Evolutionary conservation across 2,329 filamentous ascomycete species (phyloP).

Genomic region (Alternaria alternata): DNA sequence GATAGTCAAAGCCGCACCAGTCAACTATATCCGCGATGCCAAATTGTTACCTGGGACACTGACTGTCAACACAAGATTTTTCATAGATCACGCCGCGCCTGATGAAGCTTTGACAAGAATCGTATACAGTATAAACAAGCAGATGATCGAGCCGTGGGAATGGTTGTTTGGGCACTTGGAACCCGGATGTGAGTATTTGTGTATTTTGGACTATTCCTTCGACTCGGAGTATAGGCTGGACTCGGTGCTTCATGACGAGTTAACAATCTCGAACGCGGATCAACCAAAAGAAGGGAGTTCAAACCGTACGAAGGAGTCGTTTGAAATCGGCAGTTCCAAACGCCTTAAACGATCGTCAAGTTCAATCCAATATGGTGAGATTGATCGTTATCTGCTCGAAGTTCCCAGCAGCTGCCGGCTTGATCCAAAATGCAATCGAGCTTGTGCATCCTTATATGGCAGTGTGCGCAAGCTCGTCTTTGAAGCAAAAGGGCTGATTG

Average conservation of each 20-base stretch:
- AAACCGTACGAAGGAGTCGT: neutral
- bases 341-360: neutral
- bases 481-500: slow-evolving; percentile 9
- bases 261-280: neutral
- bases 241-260: neutral
- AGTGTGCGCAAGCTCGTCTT: slow-evolving; percentile 4
- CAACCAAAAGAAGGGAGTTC: neutral
- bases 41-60: neutral
- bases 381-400: slow-evolving; percentile 10
- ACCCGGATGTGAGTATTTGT: slow-evolving; percentile 18
- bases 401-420: slow-evolving; percentile 2
- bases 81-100: slow-evolving; percentile 3
- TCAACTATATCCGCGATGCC: slow-evolving; percentile 4
- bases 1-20: slow-evolving; percentile 7
- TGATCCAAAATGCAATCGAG: neutral
- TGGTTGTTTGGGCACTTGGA: slow-evolving; percentile 13
- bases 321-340: neutral
- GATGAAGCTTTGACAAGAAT: slow-evolving; percentile 1
- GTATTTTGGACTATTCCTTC: slow-evolving; percentile 9
- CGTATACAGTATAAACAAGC: slow-evolving; percentile 7
- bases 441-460: neutral
- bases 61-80: slow-evolving; percentile 10
- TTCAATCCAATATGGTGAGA: slow-evolving; percentile 4
- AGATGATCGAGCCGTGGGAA: slow-evolving; percentile 7
- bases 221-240: slow-evolving; percentile 1